Evolutionary conservation across 306 rosid genomes (phyloP), one percentile per base, ranked within the genome.

Genomic region (Vicia sativa): DNA sequence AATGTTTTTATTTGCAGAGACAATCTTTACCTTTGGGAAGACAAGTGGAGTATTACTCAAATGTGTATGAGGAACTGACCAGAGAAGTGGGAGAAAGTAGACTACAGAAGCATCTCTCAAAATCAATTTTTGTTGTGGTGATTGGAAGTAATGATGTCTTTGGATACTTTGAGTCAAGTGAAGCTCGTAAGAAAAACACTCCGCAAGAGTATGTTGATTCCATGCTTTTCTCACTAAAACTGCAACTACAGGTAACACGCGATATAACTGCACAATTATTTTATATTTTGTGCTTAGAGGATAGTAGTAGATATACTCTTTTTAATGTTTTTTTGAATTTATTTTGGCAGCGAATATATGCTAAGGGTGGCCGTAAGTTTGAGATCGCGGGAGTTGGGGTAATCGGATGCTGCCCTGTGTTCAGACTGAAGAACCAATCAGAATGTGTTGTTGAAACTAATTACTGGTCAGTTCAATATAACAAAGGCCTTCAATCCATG

Each of bases 91-190:
- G 89, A 75, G 31, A 29, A 42, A 2, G 35, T 11, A 73, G 61
- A 11, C 19, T 91, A 28, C 79, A 79, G 15, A 43, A 37, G 3
- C 91, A 74, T 67, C 70, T 90, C 8, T 81, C 95, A 21, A 84
- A 77, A 52, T 92, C 96, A 61, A 79, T 92, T 10, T 80, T 84
- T 3, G 68, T 46, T 3, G 52, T 81, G 13, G 83, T 85, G 23
- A 92, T 92, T 15, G 98, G 96, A 63, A 92, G 96, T 81, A 92
- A 92, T 6, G 98, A 89, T 50, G 50, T 92, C 10, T 81, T 87
- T 35, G 89, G 79, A 25, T 89, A 89, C 76, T 86, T 79, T 6
- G 77, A 43, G 4, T 81, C 86, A n/a, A 37, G 87, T 21, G 23
- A 65, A 44, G 73, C 76, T 15, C 80, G 77, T 10, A 67, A 53